Evolutionary conservation across 192 early-diverging fungal species (phyloP), one percentile per base, ranked within the genome.

Genomic region (Umbelopsis ramanniana): DNA sequence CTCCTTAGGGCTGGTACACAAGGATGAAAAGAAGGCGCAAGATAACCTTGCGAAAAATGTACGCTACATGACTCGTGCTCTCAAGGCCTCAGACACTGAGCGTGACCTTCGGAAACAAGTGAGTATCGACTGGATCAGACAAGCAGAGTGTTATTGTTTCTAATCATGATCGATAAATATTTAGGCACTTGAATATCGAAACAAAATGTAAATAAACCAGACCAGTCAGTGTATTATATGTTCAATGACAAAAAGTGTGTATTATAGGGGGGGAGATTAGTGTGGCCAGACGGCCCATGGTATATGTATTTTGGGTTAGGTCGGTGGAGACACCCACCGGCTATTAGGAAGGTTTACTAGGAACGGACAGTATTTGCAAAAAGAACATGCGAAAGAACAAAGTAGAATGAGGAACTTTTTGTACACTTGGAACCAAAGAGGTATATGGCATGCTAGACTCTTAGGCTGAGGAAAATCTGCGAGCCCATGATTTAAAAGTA

Each of bases 21-120:
- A 63, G 29, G 57, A 63, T 19, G 57, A 63, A 63, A 29, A 63
- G 57, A 63, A 63, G 57, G 57, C 57, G 11, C 57, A 63, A 29
- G 57, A 63, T 17, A 63, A 63, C 17, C 33, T 63, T 35, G 57
- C 33, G n/a, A 29, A 29, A 29, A 63, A 63, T 17, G 57, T 63
- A 11, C 57, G 57, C 15, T 63, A 63, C 57, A 63, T 63, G 57
- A 63, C 57, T 37, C 26, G 24, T 29, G 57, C 26, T 0, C 57
- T 63, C 33, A 63, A 63, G 33, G 57, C 57, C 0, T 37, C 29
- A 7, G 57, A 63, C 3, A 37, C 57, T 19, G 57, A 63, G 57
- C 57, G 57, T 6, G 26, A 37, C 17, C 57, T 63, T 17, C 23
- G 57, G 33, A 29, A 63, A 37, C 57, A 63, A 26, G 57, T 63